These are phyloP conservation scores for Tricholomella constricta DNA, from an alignment of 768 basidiomycete genomes.

Conservation along the genomic window DNA sequence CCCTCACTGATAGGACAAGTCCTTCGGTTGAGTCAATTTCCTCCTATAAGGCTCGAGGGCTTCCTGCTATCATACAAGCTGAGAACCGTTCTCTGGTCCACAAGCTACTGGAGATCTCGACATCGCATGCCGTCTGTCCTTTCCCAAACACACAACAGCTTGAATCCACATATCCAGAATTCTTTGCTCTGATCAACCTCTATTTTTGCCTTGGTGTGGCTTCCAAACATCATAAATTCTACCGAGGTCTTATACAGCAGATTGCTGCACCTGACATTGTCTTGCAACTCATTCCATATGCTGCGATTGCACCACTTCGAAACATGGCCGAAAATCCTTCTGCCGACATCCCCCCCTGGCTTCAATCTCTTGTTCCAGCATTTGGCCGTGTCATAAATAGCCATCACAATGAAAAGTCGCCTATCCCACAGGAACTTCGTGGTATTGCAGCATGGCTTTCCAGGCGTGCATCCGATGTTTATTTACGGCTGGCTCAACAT, in stretches of 20 bases:
- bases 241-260: neutral
- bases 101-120: neutral
- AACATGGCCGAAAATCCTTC: neutral
- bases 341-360: neutral
- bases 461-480: neutral
- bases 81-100: neutral
- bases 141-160: neutral
- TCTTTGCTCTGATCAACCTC: neutral
- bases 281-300: neutral
- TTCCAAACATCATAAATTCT: neutral
- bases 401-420: neutral
- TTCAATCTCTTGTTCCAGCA: conserved; percentile 1
- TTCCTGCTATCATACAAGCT: conserved; percentile 1
- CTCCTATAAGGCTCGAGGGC: neutral
- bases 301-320: neutral
- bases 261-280: conserved; percentile 6
- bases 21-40: conserved; percentile 13
- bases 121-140: neutral
- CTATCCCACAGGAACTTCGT: neutral
- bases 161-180: neutral
- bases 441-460: neutral
- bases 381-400: conserved; percentile 1
- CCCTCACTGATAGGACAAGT: conserved; percentile 29
- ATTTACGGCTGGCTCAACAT: neutral
- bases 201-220: neutral